phyloP scores from a whole-genome alignment of 1,139 yeast genomes.

The Eremothecium coryli region DNA sequence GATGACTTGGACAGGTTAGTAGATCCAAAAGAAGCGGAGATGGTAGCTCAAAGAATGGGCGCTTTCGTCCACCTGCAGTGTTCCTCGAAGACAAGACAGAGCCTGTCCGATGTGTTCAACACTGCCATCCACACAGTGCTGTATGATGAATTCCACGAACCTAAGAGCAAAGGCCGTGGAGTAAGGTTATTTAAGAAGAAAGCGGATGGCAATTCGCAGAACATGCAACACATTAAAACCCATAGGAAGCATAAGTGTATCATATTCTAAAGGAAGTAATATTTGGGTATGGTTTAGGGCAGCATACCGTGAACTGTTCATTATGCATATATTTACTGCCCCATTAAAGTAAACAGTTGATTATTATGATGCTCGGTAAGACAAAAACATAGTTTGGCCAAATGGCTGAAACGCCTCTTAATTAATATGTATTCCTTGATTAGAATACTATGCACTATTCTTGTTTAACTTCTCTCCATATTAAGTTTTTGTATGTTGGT shows the following conservation, averaged over 20 bases:
- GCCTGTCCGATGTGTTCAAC: constrained; percentile 61
- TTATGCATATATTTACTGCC: too few relatives aligned
- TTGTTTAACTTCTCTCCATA: too few relatives aligned
- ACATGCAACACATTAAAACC: too few relatives aligned
- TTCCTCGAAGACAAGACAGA: constrained; percentile 62
- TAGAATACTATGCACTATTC: too few relatives aligned
- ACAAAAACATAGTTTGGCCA: too few relatives aligned
- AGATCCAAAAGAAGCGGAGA: constrained; percentile 18
- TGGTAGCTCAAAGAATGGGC: constrained; percentile 55
- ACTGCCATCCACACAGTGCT: constrained; percentile 24
- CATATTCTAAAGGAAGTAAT: not conserved
- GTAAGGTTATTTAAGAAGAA: constrained; percentile 4
- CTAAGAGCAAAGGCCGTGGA: constrained; percentile 5
- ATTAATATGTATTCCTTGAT: too few relatives aligned
- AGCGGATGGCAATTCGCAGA: not conserved
- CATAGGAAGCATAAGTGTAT: not conserved
- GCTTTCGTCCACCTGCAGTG: constrained; percentile 76
- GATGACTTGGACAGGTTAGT: constrained; percentile 22
- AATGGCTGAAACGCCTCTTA: too few relatives aligned
- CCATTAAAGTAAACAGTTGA: too few relatives aligned
- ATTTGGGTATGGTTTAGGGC: too few relatives aligned
- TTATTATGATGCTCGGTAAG: too few relatives aligned
- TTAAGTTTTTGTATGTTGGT: too few relatives aligned
- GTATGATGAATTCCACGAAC: constrained; percentile 10
- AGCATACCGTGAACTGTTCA: too few relatives aligned